Evolutionary conservation across 371 early-diverging fungal genomes (phyloP).

Genomic region (Apophysomyces variabilis): DNA sequence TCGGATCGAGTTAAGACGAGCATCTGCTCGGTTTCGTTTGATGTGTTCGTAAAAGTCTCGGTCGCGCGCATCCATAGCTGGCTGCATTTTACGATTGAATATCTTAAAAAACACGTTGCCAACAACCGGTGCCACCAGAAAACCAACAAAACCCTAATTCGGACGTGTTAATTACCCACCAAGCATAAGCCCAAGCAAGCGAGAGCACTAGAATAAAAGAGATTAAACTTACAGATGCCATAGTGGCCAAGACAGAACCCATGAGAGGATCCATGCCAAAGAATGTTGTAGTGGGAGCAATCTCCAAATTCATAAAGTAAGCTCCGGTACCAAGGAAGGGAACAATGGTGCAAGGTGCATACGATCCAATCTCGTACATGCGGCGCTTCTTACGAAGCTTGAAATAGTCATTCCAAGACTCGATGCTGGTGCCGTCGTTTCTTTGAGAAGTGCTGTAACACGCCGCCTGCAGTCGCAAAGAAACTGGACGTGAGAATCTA

Average conservation of each 20-base stretch:
- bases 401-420: slow-evolving; percentile 83
- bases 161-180: not conserved
- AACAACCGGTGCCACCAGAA: slow-evolving; percentile 70
- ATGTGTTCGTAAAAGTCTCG: slow-evolving; percentile 83
- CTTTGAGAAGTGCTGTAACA: not conserved
- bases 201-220: not conserved
- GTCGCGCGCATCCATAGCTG: slow-evolving; percentile 73
- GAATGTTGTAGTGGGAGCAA: slow-evolving; percentile 78
- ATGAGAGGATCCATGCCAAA: slow-evolving; percentile 82
- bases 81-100: slow-evolving; percentile 56
- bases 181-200: slow-evolving; percentile 1
- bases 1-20: slow-evolving; percentile 72
- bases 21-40: slow-evolving; percentile 79
- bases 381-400: slow-evolving; percentile 72
- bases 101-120: slow-evolving; percentile 69
- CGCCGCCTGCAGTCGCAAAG: not conserved
- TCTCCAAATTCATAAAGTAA: slow-evolving; percentile 75
- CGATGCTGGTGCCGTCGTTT: slow-evolving; percentile 18
- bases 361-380: slow-evolving; percentile 70
- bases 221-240: slow-evolving; percentile 50
- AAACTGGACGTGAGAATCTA: not conserved
- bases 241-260: slow-evolving; percentile 65
- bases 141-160: slow-evolving; percentile 67
- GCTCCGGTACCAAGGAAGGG: slow-evolving; percentile 67
- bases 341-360: slow-evolving; percentile 63